Evolutionary conservation across 106 monocot genomes (phyloP), one percentile per base, ranked within the genome.

Genomic region (Allium fistulosum): DNA sequence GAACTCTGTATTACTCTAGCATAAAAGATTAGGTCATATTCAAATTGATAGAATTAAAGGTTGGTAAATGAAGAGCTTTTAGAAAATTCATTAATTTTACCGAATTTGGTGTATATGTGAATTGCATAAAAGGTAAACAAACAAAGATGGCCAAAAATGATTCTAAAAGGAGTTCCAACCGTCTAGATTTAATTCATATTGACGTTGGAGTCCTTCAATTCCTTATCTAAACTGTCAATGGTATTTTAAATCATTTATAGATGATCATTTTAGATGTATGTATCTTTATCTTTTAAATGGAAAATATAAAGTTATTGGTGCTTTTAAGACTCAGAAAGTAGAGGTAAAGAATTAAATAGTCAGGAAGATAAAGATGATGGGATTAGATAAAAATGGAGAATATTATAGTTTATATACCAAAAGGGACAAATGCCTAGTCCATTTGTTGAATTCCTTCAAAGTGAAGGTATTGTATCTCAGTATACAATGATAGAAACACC

Each of bases 101-200:
- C 51, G 17, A 66, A 0, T 50, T 56, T 69, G 13, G 11, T 26
- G 18, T 45, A 10, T 69, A 46, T 56, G 53, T 69, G 17, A 56
- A 45, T n/a, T 55, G 69, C 69, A 69, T 69, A 69, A 69, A 69
- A 50, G 52, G 52, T 12, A 69, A 56, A 9, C 55, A 69, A 17
- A 28, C 69, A 7, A 55, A 69, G 2, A 52, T 10, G 7, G 3
- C 15, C 14, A 52, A 51, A 7, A 67, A 67, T 26, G 50, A 16
- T 52, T 46, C 67, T 26, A 67, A 47, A 26, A 52, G 14, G 16
- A 67, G 51, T 53, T 14, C 46, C 8, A 12, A 10, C 4, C 0
- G 10, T 8, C 12, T 67, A 4, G 7, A 27, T 26, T 52, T 67
- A 4, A 51, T 67, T 48, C 67, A 51, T 27, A 67, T 52, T 8